Conservation (phyloP, 2,329 filamentous ascomycete genomes). For the Aureobasidium sp. region DNA sequence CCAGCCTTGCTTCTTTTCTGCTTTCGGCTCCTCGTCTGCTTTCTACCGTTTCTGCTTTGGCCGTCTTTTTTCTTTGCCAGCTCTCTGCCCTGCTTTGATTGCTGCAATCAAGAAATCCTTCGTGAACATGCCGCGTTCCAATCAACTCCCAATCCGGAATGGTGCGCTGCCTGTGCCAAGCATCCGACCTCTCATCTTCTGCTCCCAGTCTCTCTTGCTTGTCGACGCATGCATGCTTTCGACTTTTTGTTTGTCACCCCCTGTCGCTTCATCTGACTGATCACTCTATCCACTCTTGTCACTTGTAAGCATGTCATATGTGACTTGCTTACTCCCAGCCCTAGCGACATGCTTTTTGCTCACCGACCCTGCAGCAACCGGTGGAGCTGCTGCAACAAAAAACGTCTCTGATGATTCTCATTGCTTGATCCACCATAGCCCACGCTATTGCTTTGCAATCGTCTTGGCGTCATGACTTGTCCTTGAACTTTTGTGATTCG, state of each 20-base stretch:
- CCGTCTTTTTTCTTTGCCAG: not conserved
- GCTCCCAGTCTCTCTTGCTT: not conserved
- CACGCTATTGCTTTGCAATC: not conserved
- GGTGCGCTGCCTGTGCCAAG: not conserved
- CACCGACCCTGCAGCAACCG: conserved; percentile 1
- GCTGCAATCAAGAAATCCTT: not conserved
- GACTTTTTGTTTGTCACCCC: not conserved
- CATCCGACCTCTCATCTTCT: not conserved
- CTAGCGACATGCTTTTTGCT: not conserved
- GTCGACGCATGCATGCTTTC: not conserved
- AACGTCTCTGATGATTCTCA: not conserved
- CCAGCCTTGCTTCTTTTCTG: not conserved
- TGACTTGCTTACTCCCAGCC: not conserved
- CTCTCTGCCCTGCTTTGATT: not conserved
- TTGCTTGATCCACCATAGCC: not conserved
- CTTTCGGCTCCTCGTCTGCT: not conserved
- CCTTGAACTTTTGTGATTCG: not conserved
- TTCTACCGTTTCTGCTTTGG: not conserved
- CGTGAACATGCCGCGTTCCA: conserved; percentile 1
- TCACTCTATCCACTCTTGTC: not conserved
- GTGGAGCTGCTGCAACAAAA: not conserved
- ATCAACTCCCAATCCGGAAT: conserved; percentile 1
- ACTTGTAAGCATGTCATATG: not conserved
- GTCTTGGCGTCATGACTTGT: not conserved
- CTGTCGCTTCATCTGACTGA: not conserved